A percentile compares a stretch with the other conserved stretches of the same genome.
Evolutionary conservation across 768 basidiomycete genomes (phyloP).

Genomic region (Lactarius pseudohatsudake): DNA sequence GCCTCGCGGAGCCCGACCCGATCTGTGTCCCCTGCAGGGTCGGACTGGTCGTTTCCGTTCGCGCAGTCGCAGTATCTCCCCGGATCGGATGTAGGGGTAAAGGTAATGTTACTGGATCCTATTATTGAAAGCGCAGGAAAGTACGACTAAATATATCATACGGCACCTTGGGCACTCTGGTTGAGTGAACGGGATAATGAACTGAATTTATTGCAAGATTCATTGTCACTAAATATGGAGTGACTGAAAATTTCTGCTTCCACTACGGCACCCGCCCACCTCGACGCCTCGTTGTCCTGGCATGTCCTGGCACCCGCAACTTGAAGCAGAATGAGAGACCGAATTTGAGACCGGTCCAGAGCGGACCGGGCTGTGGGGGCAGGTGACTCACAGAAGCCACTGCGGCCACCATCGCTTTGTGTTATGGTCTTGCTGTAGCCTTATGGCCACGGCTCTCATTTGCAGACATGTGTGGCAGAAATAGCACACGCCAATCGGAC

Average conservation of each 20-base stretch:
- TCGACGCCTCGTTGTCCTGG: no score
- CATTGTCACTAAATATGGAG: no score
- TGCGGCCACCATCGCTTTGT: background rate
- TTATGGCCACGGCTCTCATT: background rate
- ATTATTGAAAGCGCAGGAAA: background rate
- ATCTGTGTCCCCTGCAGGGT: slow-evolving; percentile 34
- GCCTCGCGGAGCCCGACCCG: slow-evolving; percentile 51
- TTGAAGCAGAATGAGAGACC: no score
- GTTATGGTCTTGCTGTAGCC: background rate
- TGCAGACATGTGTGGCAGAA: background rate
- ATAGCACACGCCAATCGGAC: background rate
- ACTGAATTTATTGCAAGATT: no score
- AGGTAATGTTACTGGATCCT: background rate
- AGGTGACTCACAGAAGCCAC: no score
- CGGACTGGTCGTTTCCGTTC: slow-evolving; percentile 33
- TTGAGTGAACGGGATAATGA: no score
- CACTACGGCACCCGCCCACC: no score
- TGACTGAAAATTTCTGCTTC: no score
- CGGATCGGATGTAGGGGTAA: slow-evolving; percentile 47
- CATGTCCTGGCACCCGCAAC: no score
- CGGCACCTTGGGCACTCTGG: no score
- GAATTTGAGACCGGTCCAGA: no score
- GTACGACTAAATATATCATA: background rate
- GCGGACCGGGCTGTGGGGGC: no score
- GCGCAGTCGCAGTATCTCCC: slow-evolving; percentile 41